Conservation (phyloP, 2,329 filamentous ascomycete species). For the Fusarium coffeatum region DNA sequence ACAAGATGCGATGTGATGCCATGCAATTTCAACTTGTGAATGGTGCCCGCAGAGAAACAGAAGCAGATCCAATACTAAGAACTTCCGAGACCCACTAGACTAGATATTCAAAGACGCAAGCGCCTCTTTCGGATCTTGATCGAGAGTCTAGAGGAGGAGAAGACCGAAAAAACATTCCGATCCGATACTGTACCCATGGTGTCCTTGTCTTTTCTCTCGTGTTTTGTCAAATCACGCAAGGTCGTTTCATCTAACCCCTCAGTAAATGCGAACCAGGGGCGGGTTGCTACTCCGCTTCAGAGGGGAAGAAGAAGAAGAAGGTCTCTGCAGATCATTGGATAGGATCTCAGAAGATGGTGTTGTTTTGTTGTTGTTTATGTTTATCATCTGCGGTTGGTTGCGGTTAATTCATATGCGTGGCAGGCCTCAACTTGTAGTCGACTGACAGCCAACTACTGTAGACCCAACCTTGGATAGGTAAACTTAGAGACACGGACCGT, state of each 20-base stretch:
- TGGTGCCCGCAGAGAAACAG: conserved; percentile 42
- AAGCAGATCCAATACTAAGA: conserved; percentile 19
- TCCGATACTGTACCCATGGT: conserved; percentile 37
- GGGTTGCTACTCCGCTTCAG: conserved; percentile 24
- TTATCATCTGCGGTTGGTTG: conserved; percentile 14
- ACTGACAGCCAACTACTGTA: neutral
- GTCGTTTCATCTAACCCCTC: conserved; percentile 35
- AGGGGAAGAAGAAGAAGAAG: neutral
- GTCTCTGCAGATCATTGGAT: conserved; percentile 19
- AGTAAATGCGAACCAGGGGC: conserved; percentile 34
- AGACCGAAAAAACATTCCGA: conserved; percentile 37
- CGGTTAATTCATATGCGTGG: conserved; percentile 11
- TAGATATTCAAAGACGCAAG: conserved; percentile 44
- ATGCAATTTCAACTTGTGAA: conserved; percentile 44
- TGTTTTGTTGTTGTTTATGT: conserved; percentile 22
- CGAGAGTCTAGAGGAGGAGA: conserved; percentile 27
- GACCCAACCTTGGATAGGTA: conserved; percentile 6
- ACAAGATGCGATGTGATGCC: conserved; percentile 1
- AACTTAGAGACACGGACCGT: conserved; percentile 12
- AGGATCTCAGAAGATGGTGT: neutral
- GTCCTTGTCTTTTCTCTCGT: conserved; percentile 6
- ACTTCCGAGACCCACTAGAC: conserved; percentile 33
- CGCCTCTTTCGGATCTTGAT: conserved; percentile 46
- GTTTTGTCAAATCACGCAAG: conserved; percentile 30
- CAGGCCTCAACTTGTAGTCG: conserved; percentile 27